Evolutionary conservation across 305 asterid genomes (phyloP).

Genomic region (Rubia peregrina): DNA sequence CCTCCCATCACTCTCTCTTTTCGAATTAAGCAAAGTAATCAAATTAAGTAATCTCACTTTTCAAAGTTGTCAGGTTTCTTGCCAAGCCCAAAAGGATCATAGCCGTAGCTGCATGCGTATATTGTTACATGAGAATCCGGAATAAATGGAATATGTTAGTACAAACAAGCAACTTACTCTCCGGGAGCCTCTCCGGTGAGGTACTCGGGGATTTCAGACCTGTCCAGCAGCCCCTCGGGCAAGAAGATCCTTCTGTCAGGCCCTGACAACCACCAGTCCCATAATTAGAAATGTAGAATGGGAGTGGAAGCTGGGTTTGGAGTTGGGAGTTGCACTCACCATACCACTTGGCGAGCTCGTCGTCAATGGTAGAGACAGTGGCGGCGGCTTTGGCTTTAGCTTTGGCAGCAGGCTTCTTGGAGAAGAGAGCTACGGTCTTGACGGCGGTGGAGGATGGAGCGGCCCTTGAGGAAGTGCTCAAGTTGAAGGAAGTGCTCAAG

Average conservation of each 20-base stretch:
- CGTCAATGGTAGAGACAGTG: slow-evolving; percentile 45
- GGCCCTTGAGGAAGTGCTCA: slow-evolving; percentile 40
- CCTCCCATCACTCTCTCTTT: too few species aligned
- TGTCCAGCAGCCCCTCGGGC: slow-evolving; percentile 93
- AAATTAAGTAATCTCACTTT: slow-evolving; percentile 41
- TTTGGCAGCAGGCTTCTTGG: slow-evolving; percentile 55
- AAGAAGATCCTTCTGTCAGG: slow-evolving; percentile 95
- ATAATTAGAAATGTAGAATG: too few species aligned
- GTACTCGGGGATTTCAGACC: slow-evolving; percentile 94
- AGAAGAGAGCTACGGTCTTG: slow-evolving; percentile 74
- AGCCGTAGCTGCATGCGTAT: slow-evolving; percentile 69
- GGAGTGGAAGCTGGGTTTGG: too few species aligned
- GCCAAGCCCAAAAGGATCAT: slow-evolving; percentile 95
- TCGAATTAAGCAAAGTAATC: too few species aligned
- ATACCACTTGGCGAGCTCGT: slow-evolving; percentile 99
- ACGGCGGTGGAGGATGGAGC: slow-evolving; percentile 50
- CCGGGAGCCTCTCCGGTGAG: slow-evolving; percentile 93
- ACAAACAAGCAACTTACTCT: slow-evolving; percentile 47
- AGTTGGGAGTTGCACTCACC: slow-evolving; percentile 42
- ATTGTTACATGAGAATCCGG: neutral
- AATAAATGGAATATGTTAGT: too few species aligned
- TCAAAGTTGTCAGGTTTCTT: slow-evolving; percentile 88
- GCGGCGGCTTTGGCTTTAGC: slow-evolving; percentile 42
- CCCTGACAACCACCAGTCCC: slow-evolving; percentile 31
- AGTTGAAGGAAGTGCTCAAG: slow-evolving; percentile 59